A percentile compares a stretch with the other conserved stretches of the same genome.
Conservation (phyloP, 1,284 basidiomycete genomes). For the Bjerkandera adusta region DNA sequence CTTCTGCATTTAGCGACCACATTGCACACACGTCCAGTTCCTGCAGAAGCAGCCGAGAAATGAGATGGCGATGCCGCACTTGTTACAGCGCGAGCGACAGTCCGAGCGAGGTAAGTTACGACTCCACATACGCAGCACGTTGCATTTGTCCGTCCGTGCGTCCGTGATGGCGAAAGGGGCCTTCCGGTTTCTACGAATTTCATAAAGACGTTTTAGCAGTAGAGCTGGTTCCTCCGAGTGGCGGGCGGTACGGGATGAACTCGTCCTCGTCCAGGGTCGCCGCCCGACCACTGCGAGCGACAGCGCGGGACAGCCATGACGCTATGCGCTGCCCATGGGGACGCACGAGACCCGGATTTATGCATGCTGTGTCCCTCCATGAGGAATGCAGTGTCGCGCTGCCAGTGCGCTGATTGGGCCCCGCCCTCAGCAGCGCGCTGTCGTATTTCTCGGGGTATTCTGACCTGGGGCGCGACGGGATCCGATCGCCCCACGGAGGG, state of each 20-base stretch:
- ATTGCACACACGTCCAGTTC: too few species aligned
- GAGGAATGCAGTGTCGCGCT: slow-evolving; percentile 11
- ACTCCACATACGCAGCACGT: background rate
- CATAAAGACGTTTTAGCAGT: background rate
- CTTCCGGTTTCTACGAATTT: background rate
- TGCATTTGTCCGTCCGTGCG: background rate
- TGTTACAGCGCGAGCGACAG: too few species aligned
- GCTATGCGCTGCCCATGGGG: background rate
- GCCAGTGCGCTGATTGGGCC: slow-evolving; percentile 9
- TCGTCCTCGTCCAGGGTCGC: too few species aligned
- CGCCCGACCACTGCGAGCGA: too few species aligned
- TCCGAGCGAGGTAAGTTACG: too few species aligned
- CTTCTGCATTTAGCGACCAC: too few species aligned
- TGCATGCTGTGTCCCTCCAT: slow-evolving; percentile 8
- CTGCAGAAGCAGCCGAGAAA: too few species aligned
- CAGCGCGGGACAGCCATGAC: slow-evolving; percentile 1
- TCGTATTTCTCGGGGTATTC: background rate
- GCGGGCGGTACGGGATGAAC: too few species aligned
- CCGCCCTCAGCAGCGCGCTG: background rate
- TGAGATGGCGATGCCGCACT: too few species aligned
- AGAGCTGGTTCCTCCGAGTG: too few species aligned
- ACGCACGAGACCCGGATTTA: background rate
- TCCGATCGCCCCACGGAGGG: slow-evolving; percentile 5
- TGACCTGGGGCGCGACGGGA: background rate
- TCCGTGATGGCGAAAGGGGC: too few species aligned